These are phyloP conservation scores for Pythium pyrilobum DNA, from an alignment of 352 stramenopile species.

Conservation along the genomic window DNA sequence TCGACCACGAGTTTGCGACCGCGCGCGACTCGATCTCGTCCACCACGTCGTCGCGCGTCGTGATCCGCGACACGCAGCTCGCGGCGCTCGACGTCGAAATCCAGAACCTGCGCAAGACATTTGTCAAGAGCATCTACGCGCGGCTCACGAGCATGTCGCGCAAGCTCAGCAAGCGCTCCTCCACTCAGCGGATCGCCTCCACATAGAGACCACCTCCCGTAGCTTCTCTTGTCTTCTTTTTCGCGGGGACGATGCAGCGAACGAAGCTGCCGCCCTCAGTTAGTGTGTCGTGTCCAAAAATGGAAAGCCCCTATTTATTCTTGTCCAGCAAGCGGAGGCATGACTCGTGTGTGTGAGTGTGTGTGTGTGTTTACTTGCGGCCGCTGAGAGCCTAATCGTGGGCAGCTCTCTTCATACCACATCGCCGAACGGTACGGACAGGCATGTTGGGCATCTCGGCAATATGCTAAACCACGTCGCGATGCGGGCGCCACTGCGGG, in stretches of 20 bases:
- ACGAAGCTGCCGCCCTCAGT: conserved; percentile 7
- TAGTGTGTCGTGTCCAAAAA: neutral
- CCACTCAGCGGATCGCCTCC: conserved; percentile 13
- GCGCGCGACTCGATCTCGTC: conserved; percentile 17
- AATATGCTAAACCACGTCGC: no score
- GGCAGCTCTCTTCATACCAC: no score
- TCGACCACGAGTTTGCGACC: conserved; percentile 13
- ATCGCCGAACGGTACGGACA: no score
- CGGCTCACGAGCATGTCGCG: conserved; percentile 41
- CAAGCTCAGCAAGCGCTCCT: conserved; percentile 9
- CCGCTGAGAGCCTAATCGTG: no score
- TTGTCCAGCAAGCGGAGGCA: no score
- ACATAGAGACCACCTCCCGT: neutral
- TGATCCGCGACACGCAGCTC: conserved; percentile 65
- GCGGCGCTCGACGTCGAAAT: conserved; percentile 64
- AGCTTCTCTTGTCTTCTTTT: neutral
- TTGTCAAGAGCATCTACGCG: conserved; percentile 54
- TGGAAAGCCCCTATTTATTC: conserved; percentile 7
- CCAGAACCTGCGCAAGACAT: conserved; percentile 51
- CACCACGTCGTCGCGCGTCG: conserved; percentile 35
- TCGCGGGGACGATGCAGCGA: neutral
- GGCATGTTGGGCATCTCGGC: no score
- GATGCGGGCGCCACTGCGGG: no score
- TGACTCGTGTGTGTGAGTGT: no score
- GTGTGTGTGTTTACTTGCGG: no score